phyloP scores from a whole-genome alignment of 2,329 filamentous ascomycete species.

The Penicillium sp. region DNA sequence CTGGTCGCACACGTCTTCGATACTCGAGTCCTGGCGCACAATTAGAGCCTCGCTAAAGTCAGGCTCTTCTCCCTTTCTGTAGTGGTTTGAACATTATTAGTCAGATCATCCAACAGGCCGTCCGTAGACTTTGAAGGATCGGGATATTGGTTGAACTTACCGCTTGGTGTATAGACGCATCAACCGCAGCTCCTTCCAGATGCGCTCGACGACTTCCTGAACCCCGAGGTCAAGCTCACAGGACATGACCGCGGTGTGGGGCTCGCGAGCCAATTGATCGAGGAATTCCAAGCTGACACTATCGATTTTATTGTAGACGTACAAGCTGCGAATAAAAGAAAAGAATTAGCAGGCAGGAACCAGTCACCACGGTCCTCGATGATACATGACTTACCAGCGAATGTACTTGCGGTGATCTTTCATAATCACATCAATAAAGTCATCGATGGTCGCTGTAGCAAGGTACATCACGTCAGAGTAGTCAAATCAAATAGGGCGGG shows the following conservation, averaged over 20 bases:
- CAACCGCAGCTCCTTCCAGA: constrained; percentile 86
- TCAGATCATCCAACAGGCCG: neutral
- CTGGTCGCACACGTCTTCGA: constrained; percentile 95
- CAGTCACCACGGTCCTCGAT: no score
- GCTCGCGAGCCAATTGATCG: constrained; percentile 84
- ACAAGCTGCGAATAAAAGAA: constrained; percentile 52
- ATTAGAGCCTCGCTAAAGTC: constrained; percentile 89
- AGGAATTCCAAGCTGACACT: constrained; percentile 88
- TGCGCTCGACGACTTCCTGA: constrained; percentile 85
- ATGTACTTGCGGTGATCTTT: constrained; percentile 98
- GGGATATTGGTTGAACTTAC: constrained; percentile 23
- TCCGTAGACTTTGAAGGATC: neutral
- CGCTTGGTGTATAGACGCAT: constrained; percentile 93
- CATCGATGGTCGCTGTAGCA: constrained; percentile 73
- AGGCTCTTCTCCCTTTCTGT: constrained; percentile 78
- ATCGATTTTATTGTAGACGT: constrained; percentile 99
- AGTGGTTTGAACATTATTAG: constrained; percentile 3
- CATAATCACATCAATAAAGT: constrained; percentile 99
- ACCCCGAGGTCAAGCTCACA: constrained; percentile 94
- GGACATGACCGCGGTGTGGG: constrained; percentile 92
- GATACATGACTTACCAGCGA: constrained; percentile 47
- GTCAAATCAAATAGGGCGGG: neutral
- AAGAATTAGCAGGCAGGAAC: neutral
- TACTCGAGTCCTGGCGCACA: constrained; percentile 76
- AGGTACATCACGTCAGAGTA: constrained; percentile 1